phyloP scores from a whole-genome alignment of 257 asterid genomes.

The Rhazya stricta region DNA sequence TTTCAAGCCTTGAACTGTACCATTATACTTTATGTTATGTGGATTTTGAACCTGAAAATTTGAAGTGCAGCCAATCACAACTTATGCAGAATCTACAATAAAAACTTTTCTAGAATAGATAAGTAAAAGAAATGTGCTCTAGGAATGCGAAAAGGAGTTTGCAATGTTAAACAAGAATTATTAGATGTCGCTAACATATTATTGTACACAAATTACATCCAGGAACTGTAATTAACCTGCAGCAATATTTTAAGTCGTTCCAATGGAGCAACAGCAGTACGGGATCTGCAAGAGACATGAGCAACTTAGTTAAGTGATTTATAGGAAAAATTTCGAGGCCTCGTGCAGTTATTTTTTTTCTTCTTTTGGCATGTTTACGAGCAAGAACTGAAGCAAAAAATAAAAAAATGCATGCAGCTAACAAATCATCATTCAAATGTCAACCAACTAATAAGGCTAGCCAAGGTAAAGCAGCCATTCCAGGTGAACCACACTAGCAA shows the following conservation, averaged over 20 bases:
- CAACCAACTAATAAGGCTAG: neutral
- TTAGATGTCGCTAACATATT: neutral
- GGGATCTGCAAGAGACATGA: slow-evolving; percentile 59
- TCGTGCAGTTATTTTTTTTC: neutral
- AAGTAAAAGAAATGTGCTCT: neutral
- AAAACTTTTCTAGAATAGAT: neutral
- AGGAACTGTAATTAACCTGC: slow-evolving; percentile 49
- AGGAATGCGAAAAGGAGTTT: neutral
- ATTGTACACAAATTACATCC: neutral
- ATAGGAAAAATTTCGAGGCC: neutral
- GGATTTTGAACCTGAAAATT: slow-evolving; percentile 81
- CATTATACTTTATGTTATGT: slow-evolving; percentile 70
- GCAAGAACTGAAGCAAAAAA: neutral
- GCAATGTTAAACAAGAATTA: neutral
- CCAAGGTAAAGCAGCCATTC: neutral
- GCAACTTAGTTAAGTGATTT: neutral
- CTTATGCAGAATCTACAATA: neutral
- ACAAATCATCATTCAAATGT: neutral
- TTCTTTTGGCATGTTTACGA: neutral
- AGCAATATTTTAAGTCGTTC: slow-evolving; percentile 90
- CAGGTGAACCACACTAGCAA: neutral
- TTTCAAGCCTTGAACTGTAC: slow-evolving; percentile 80
- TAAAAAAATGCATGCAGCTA: neutral
- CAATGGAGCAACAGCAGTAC: slow-evolving; percentile 98
- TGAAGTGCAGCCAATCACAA: neutral